Base-by-base conservation (phyloP, 2,329 filamentous ascomycete species). In the Fusarium sacchari region DNA sequence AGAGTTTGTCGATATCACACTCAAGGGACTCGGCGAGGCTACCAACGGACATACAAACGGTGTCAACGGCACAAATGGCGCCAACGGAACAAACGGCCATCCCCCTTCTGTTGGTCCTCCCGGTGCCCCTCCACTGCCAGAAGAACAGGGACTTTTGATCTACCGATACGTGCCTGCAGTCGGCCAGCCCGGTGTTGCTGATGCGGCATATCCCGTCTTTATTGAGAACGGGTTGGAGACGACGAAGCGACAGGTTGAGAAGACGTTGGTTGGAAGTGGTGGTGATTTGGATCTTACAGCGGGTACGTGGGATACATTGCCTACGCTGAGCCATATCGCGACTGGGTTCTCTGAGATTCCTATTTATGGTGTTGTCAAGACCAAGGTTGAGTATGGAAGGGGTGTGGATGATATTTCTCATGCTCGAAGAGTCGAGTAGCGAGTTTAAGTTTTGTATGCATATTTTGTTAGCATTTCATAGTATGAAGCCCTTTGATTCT, bases 291-390 rank as follows among this genome's bases (percentile, higher is more conserved):
- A 39, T 13, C 49, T 72, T 22, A 50, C 60, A 3, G 17, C 64
- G 13, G 43, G 56, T 17, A 63, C 65, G 4, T 76, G 73, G 73
- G 40, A 68, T 3, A 69, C 18, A 1, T 1, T 76, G 5, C 74
- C 74, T 3, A 76, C 73, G 2, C 18, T 76, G 4, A 75, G 74
- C 11, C 73, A 76, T 17, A 64, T 76, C 12, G 66, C 68, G 0
- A 47, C 64, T 43, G 66, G 73, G 2, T 42, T 76, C 18, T 60
- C 71, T 1, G 49, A 76, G 18, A 67, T 76, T 22, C 74, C 74
- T 11, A 30, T 76, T 1, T 76, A 71, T 30, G 69, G 49, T 0
- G n/a, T 76, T n/a, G 20, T 76, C 0, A 40, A 72, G 37, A 61
- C 44, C 7, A 75, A 74, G 28, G 28, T 69, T 2, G 73, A 74